Conservation (phyloP, 2,329 filamentous ascomycete species). For the Penicillium janthinellum region DNA sequence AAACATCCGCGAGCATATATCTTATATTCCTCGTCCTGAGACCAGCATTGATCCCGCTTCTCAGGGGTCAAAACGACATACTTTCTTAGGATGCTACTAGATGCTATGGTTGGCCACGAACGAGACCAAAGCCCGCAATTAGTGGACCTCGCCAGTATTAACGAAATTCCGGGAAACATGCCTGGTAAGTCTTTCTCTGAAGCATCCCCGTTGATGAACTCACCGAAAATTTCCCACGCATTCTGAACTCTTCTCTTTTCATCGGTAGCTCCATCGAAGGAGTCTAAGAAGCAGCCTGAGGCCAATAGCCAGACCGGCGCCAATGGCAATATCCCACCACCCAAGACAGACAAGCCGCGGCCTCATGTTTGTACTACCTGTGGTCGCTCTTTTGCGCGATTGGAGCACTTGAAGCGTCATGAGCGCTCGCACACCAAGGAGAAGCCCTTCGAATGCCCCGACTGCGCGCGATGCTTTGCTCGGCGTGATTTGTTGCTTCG, state of each 20-base stretch:
- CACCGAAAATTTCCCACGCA: slow-evolving; percentile 8
- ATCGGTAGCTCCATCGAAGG: slow-evolving; percentile 29
- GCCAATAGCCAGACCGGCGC: slow-evolving; percentile 30
- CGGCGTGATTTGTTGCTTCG: slow-evolving; percentile 86
- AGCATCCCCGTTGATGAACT: background rate
- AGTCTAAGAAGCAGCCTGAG: slow-evolving; percentile 34
- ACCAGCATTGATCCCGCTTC: slow-evolving; percentile 11
- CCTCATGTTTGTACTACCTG: slow-evolving; percentile 94
- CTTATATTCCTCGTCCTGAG: slow-evolving; percentile 7
- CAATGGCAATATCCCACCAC: slow-evolving; percentile 60
- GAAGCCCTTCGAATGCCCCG: slow-evolving; percentile 96
- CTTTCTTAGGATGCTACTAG: slow-evolving; percentile 36
- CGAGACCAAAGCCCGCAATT: slow-evolving; percentile 37
- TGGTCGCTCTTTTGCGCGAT: slow-evolving; percentile 84
- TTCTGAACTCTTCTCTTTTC: slow-evolving; percentile 27
- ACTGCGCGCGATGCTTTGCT: slow-evolving; percentile 93
- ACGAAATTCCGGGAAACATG: slow-evolving; percentile 41
- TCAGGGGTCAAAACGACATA: slow-evolving; percentile 6
- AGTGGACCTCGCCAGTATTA: slow-evolving; percentile 45
- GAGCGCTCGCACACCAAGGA: slow-evolving; percentile 98
- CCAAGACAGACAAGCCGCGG: slow-evolving; percentile 95
- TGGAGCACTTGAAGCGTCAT: slow-evolving; percentile 96
- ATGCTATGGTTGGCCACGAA: slow-evolving; percentile 43
- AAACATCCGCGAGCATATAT: slow-evolving; percentile 4
- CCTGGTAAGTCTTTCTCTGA: slow-evolving; percentile 37